These are phyloP conservation scores for Bipolaris oryzae DNA, from an alignment of 2,329 filamentous ascomycete species.

Conservation along the genomic window DNA sequence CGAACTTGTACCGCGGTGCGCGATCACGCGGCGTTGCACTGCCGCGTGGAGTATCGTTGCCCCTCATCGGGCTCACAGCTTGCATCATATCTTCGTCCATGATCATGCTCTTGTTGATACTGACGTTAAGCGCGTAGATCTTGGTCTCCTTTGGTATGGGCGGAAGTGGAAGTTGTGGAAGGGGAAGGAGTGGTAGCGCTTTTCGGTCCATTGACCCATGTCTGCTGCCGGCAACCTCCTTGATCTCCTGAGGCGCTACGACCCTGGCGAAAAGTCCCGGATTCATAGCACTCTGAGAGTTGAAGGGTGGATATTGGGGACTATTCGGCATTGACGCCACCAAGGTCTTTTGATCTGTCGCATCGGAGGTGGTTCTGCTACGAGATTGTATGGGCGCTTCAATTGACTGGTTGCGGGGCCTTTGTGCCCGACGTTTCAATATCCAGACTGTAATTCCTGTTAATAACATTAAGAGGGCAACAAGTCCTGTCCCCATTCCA, in stretches of 20 bases:
- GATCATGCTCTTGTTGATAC: slow-evolving; percentile 39
- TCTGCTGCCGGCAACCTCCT: slow-evolving; percentile 8
- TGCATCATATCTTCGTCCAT: slow-evolving; percentile 33
- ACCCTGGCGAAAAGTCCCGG: slow-evolving; percentile 23
- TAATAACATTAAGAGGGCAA: slow-evolving; percentile 26
- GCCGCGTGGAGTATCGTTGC: slow-evolving; percentile 17
- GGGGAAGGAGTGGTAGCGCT: slow-evolving; percentile 19
- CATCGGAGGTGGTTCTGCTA: slow-evolving; percentile 25
- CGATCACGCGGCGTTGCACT: slow-evolving; percentile 23
- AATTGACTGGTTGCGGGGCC: slow-evolving; percentile 16
- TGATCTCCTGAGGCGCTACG: slow-evolving; percentile 10
- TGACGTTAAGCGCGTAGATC: slow-evolving; percentile 34
- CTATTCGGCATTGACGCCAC: slow-evolving; percentile 35
- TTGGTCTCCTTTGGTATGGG: slow-evolving; percentile 23
- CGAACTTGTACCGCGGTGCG: slow-evolving; percentile 29
- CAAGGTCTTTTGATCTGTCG: slow-evolving; percentile 33
- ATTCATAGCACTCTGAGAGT: slow-evolving; percentile 13
- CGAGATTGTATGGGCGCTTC: slow-evolving; percentile 19
- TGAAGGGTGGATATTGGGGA: slow-evolving; percentile 27
- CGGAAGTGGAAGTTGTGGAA: slow-evolving; percentile 21
- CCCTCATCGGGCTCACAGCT: slow-evolving; percentile 19
- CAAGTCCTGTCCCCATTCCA: slow-evolving; percentile 37
- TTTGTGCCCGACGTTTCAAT: slow-evolving; percentile 25
- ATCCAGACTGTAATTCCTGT: slow-evolving; percentile 32
- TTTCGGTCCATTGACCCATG: slow-evolving; percentile 13